A percentile compares a stretch with the other conserved stretches of the same genome.
Conservation (phyloP, 768 basidiomycete species). For the Arthromyces matolae region DNA sequence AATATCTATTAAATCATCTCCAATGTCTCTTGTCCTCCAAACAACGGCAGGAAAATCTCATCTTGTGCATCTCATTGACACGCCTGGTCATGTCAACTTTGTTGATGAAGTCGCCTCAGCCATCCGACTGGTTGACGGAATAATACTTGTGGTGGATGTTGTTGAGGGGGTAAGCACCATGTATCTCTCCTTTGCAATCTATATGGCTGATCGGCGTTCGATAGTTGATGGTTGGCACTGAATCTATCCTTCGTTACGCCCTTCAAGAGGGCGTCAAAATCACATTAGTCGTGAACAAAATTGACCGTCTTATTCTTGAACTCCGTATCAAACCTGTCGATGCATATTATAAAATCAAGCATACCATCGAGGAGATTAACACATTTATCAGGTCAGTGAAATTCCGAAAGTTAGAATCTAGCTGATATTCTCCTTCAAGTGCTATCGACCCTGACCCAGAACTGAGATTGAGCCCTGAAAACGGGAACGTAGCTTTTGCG, state of each 20-base stretch:
- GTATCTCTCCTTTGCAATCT: background rate
- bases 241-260: constrained; percentile 83
- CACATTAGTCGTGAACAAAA: constrained; percentile 94
- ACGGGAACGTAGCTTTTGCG: constrained; percentile 95
- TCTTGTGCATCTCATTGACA: constrained; percentile 91
- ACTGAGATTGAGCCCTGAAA: constrained; percentile 87
- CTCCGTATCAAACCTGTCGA: constrained; percentile 92
- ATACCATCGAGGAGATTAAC: constrained; percentile 98
- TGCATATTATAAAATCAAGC: constrained; percentile 98
- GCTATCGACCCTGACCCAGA: constrained; percentile 87
- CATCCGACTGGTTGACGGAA: constrained; percentile 85
- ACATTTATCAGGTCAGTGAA: constrained; percentile 80
- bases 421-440: constrained; percentile 31
- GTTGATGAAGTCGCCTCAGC: constrained; percentile 94
- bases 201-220: constrained; percentile 1
- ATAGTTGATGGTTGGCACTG: constrained; percentile 90
- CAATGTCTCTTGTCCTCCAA: constrained; percentile 88
- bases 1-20: constrained; percentile 95
- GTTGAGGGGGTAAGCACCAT: constrained; percentile 81
- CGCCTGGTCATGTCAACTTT: constrained; percentile 98
- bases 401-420: background rate
- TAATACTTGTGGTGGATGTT: constrained; percentile 94
- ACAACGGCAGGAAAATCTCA: constrained; percentile 90
- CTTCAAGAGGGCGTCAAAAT: constrained; percentile 87
- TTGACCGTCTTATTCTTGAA: constrained; percentile 95